Evolutionary conservation across 176 grass and related monocot genomes (phyloP), one percentile per base, ranked within the genome.

Genomic region (Thinopyrum elongatum): DNA sequence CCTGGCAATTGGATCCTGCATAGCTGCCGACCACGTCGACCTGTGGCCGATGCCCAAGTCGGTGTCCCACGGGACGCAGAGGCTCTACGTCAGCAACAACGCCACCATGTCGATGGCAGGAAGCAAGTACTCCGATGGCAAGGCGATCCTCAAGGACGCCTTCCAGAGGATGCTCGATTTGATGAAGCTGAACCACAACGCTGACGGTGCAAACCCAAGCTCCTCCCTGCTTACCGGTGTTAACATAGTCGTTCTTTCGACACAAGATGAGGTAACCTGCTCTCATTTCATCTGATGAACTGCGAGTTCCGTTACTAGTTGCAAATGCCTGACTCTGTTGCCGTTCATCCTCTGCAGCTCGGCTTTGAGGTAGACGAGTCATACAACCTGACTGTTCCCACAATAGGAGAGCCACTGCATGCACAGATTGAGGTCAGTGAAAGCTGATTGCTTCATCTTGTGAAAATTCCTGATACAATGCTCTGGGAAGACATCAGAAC

Each of bases 11-110:
- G 90, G 86, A 62, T 86, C 80, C 82, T 92, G 65, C 83, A 47
- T 78, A 15, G 88, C 53, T 4, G 53, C 84, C 49, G 68, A 92
- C 8, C 83, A 81, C 55, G 61, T 95, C 30, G 87, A 98, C 42
- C 3, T 98, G 67, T 98, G 96, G 96, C 96, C 96, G 12, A 95
- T 98, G 96, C 93, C 93, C 3, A 84, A 84, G 78, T 85, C 82
- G 27, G 90, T 67, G 82, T 90, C 44, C 55, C 84, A 89, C 29
- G 96, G 96, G 16, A 78, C 84, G 31, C 71, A 91, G 46, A 95
- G 83, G 29, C 89, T 98, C 53, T 92, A 91, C 62, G 27, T 94
- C 84, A 92, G 85, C 87, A 98, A 87, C 60, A 83, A 94, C 57
- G 81, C 94, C 53, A 65, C 82, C 34, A 72, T 98, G 90, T 89